phyloP scores from a whole-genome alignment of 768 basidiomycete species.

The Leccinum variicolor region DNA sequence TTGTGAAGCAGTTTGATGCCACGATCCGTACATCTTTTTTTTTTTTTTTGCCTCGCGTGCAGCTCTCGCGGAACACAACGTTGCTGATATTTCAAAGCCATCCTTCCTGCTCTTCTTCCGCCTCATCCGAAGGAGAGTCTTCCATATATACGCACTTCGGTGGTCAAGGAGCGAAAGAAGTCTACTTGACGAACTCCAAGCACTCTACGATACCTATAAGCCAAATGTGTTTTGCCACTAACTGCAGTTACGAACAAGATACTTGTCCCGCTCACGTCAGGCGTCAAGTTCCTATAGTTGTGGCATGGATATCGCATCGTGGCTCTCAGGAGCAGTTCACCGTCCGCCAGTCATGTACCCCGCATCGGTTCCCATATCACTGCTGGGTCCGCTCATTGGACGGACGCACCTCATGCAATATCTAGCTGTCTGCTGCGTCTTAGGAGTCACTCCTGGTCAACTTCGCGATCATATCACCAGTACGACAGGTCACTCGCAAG shows the following conservation, averaged over 20 bases:
- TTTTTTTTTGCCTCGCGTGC: constrained; percentile 79
- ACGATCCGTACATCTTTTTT: constrained; percentile 79
- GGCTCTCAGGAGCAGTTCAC: constrained; percentile 69
- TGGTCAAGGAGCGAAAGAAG: constrained; percentile 97
- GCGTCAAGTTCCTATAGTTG: constrained; percentile 64
- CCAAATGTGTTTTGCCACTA: constrained; percentile 73
- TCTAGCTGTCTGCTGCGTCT: constrained; percentile 72
- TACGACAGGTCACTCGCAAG: constrained; percentile 96
- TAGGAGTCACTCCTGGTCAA: constrained; percentile 74
- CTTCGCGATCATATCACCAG: constrained; percentile 74
- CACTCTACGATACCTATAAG: constrained; percentile 86
- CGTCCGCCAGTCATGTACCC: constrained; percentile 84
- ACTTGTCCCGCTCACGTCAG: constrained; percentile 65
- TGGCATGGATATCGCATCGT: constrained; percentile 78
- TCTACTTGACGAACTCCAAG: constrained; percentile 94
- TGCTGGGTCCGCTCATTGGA: constrained; percentile 79
- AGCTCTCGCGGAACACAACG: constrained; percentile 55
- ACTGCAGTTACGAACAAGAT: constrained; percentile 57
- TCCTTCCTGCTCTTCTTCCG: constrained; percentile 64
- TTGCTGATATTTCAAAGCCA: constrained; percentile 53
- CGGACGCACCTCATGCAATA: constrained; percentile 95
- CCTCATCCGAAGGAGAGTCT: constrained; percentile 56
- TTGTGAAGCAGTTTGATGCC: constrained; percentile 70
- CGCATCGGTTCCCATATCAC: constrained; percentile 89
- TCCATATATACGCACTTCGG: constrained; percentile 92